Percentiles rank a stretch among this genome's conserved stretches.
phyloP scores from a whole-genome alignment of 805 yeast species.

The Saccharomycopsis oosterbeekiorum region DNA sequence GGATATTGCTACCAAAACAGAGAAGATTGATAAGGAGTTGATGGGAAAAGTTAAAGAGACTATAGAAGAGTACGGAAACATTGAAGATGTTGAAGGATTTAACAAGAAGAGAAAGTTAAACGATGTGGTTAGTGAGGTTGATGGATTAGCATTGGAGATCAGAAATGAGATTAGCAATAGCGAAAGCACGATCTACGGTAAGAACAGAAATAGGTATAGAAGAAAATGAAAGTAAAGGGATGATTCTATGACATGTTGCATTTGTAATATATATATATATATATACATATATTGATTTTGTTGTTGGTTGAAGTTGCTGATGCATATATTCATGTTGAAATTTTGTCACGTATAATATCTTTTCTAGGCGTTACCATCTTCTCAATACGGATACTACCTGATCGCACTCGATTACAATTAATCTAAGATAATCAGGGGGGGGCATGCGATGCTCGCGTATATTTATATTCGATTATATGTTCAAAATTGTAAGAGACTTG shows the following conservation, averaged over 20 bases:
- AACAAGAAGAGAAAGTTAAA: conserved; percentile 15
- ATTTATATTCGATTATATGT: neutral
- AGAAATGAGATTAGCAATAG: conserved; percentile 8
- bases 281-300: neutral
- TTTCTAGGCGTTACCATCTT: neutral
- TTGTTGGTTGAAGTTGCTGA: neutral
- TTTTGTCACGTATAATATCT: neutral
- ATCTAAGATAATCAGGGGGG: neutral
- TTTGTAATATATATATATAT: too few relatives aligned
- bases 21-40: conserved; percentile 18
- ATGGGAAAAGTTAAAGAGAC: conserved; percentile 9
- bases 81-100: neutral
- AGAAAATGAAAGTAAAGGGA: neutral
- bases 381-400: neutral
- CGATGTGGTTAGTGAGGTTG: conserved; percentile 17
- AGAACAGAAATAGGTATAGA: conserved; percentile 14
- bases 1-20: conserved; percentile 22
- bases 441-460: neutral
- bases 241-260: too few relatives aligned
- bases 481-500: neutral
- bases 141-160: conserved; percentile 15
- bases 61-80: conserved; percentile 7
- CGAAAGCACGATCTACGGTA: conserved; percentile 10
- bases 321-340: neutral
- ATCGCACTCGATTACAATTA: neutral